Evolutionary conservation across 176 grass and related monocot genomes (phyloP), one percentile per base, ranked within the genome.

Genomic region (Cenchrus purpureus): DNA sequence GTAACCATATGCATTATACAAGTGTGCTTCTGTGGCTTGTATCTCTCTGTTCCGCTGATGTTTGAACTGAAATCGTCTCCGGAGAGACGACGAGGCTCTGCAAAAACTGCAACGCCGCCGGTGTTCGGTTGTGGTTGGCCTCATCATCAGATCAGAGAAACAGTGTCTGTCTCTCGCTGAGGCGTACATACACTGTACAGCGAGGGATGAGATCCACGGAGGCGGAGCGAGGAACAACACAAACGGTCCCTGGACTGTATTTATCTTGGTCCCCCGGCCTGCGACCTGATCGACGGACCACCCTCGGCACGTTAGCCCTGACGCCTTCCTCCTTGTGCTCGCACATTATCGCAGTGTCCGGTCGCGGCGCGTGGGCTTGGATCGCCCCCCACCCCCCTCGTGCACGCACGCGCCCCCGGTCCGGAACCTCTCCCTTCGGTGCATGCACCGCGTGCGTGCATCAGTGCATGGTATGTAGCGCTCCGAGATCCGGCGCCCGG

Each of bases 321-420:
- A 55, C 51, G 50, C 6, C 11, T n/a, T 0, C 48, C 22, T 0
- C 48, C 22, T 37, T 19, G 34, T 45, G 66, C 17, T 8, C 53
- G 66, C 66, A 68, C 16, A 71, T 48, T 3, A 5, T 25, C 25
- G 25, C 43, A 5, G 43, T 78, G 42, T 5, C 65, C 62, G 66
- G 37, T 8, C 8, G 66, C 19, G 68, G 68, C 19, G 44, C 10
- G 76, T 54, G 67, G 76, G 75, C 75, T n/a, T 62, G 59, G 22
- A 25, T 25, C 25, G 9, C 7, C 3, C 8, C 45, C 0, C 2
- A 45, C 77, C 61, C 2, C 61, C 78, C 61, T 53, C 78, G 78
- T 80, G 78, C 62, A 0, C 61, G 62, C 62, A 80, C 78, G 78
- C 78, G 77, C 77, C 61, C 31, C 77, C 42, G 40, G 45, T 7